Conservation (phyloP, 148 eudicot genomes). For the Salicornia ramosissima region DNA sequence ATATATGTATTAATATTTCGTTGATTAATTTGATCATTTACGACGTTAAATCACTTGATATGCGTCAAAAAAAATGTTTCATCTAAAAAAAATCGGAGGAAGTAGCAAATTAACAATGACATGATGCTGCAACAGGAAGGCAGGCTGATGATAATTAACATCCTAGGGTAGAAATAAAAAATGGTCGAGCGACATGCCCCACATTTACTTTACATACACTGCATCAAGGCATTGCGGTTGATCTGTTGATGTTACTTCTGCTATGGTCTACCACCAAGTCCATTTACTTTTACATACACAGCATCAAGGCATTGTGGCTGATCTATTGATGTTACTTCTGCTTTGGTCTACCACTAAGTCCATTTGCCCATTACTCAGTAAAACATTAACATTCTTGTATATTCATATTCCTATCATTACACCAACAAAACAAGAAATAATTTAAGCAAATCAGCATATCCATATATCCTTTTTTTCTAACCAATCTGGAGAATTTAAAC, state of each 20-base stretch:
- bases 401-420: conserved; percentile 16
- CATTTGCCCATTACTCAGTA: not conserved
- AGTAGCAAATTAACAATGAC: not conserved
- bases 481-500: not conserved
- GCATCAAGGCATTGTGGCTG: not conserved
- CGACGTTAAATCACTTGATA: too few species aligned
- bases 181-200: not conserved
- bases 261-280: not conserved
- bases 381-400: not conserved
- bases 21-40: too few species aligned
- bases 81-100: too few species aligned
- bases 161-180: not conserved
- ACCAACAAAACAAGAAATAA: not conserved
- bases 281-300: not conserved
- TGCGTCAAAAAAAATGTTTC: too few species aligned
- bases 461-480: not conserved
- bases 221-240: not conserved
- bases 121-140: not conserved
- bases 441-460: not conserved
- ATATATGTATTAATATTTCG: too few species aligned
- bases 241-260: not conserved
- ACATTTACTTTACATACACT: conserved; percentile 9
- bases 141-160: not conserved
- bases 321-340: not conserved
- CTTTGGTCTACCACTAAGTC: not conserved